phyloP scores from a whole-genome alignment of 495 filamentous ascomycete genomes.

The Tuber brumale region DNA sequence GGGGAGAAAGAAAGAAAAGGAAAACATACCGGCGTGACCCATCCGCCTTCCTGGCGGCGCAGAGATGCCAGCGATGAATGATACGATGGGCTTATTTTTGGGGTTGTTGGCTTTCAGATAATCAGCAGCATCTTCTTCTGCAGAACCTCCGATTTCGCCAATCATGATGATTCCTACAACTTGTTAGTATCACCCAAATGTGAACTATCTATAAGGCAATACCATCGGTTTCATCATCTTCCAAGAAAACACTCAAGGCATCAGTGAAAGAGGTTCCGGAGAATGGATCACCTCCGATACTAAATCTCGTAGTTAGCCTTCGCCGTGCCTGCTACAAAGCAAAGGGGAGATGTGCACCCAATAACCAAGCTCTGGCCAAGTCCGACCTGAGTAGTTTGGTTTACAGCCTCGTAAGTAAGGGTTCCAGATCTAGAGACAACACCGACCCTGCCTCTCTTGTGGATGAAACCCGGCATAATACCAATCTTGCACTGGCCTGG shows the following conservation, averaged over 20 bases:
- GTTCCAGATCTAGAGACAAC: constrained; percentile 98
- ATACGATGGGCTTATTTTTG: constrained; percentile 88
- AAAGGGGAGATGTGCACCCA: constrained; percentile 40
- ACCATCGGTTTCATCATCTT: constrained; percentile 94
- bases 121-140: constrained; percentile 95
- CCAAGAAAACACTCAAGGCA: constrained; percentile 91
- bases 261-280: constrained; percentile 99
- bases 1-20: background rate
- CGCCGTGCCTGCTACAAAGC: background rate
- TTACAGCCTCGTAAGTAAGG: constrained; percentile 98
- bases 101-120: constrained; percentile 89
- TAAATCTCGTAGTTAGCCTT: background rate
- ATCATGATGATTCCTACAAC: constrained; percentile 82
- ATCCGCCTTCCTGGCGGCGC: constrained; percentile 93
- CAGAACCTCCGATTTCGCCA: constrained; percentile 94
- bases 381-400: constrained; percentile 95
- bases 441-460: constrained; percentile 96
- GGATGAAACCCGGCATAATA: constrained; percentile 99
- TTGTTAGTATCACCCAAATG: constrained; percentile 8
- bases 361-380: constrained; percentile 97
- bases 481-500: constrained; percentile 99
- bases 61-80: constrained; percentile 97
- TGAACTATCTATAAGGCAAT: background rate
- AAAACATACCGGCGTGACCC: constrained; percentile 76
- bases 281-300: constrained; percentile 98